These are phyloP conservation scores for Calycina herbarum DNA, from an alignment of 2,329 filamentous ascomycete species.

Conservation along the genomic window DNA sequence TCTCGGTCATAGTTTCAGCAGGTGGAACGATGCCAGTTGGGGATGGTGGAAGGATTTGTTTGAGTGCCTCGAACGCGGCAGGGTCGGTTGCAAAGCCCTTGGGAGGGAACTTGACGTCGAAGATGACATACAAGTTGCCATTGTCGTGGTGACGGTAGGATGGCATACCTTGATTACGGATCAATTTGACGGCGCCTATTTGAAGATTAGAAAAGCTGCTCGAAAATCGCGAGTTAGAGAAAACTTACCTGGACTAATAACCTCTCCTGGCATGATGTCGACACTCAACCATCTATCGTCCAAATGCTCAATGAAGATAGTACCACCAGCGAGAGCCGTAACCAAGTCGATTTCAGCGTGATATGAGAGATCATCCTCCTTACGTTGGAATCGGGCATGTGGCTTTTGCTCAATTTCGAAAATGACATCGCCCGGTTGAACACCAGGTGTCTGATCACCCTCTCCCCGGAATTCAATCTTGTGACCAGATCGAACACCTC, in stretches of 20 bases:
- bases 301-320: slow-evolving; percentile 90
- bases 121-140: slow-evolving; percentile 96
- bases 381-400: slow-evolving; percentile 91
- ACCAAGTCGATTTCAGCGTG: slow-evolving; percentile 94
- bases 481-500: slow-evolving; percentile 87
- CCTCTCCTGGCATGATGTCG: slow-evolving; percentile 90
- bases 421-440: slow-evolving; percentile 91
- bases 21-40: slow-evolving; percentile 64
- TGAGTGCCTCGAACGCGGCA: slow-evolving; percentile 74
- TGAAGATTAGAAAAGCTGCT: slow-evolving; percentile 30
- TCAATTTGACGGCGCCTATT: slow-evolving; percentile 84
- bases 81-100: slow-evolving; percentile 67
- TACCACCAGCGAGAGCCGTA: slow-evolving; percentile 89
- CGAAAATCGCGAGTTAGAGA: slow-evolving; percentile 4
- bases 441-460: slow-evolving; percentile 91
- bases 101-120: slow-evolving; percentile 95
- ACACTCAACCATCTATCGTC: slow-evolving; percentile 96
- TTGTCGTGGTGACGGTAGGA: slow-evolving; percentile 91
- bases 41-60: slow-evolving; percentile 78
- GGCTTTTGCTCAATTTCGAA: slow-evolving; percentile 99
- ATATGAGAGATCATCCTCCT: slow-evolving; percentile 94
- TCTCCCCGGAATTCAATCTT: slow-evolving; percentile 97
- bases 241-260: slow-evolving; percentile 81
- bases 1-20: slow-evolving; percentile 85
- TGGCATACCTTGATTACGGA: slow-evolving; percentile 97